Conservation (phyloP, 2,329 filamentous ascomycete species). For the Stachybotrys chartarum region DNA sequence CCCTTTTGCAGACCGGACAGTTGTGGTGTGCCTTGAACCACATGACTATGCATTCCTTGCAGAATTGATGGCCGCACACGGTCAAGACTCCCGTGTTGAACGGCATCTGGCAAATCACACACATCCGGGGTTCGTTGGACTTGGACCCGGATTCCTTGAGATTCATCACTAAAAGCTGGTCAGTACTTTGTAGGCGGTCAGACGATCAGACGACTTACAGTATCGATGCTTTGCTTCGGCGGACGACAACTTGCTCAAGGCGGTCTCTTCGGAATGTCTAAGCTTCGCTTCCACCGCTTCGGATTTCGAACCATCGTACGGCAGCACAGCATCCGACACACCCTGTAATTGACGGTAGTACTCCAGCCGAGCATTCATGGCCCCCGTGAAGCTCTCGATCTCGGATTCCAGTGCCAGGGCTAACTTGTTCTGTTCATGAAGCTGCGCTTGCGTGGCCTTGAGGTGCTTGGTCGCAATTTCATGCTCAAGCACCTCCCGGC, state of each 20-base stretch:
- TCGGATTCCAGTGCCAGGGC: constrained; percentile 54
- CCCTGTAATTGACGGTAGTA: constrained; percentile 87
- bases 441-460: constrained; percentile 47
- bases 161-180: constrained; percentile 36
- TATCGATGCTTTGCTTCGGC: constrained; percentile 73
- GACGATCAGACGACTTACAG: constrained; percentile 27
- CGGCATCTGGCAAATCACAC: constrained; percentile 74
- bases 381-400: constrained; percentile 64
- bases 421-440: constrained; percentile 44
- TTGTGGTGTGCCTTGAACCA: constrained; percentile 72
- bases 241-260: constrained; percentile 52
- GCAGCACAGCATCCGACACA: constrained; percentile 80
- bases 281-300: constrained; percentile 35
- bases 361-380: constrained; percentile 80
- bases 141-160: constrained; percentile 52
- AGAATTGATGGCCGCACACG: constrained; percentile 86
- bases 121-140: constrained; percentile 59
- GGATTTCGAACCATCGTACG: constrained; percentile 58
- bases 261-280: constrained; percentile 24
- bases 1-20: constrained; percentile 79
- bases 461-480: constrained; percentile 58
- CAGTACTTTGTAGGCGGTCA: neutral
- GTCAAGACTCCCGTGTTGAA: constrained; percentile 80
- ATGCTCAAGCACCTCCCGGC: constrained; percentile 60
- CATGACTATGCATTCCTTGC: constrained; percentile 73